Percentiles rank a stretch among this genome's conserved stretches.
phyloP scores from a whole-genome alignment of 2,329 filamentous ascomycete species.

The Beauveria australis region DNA sequence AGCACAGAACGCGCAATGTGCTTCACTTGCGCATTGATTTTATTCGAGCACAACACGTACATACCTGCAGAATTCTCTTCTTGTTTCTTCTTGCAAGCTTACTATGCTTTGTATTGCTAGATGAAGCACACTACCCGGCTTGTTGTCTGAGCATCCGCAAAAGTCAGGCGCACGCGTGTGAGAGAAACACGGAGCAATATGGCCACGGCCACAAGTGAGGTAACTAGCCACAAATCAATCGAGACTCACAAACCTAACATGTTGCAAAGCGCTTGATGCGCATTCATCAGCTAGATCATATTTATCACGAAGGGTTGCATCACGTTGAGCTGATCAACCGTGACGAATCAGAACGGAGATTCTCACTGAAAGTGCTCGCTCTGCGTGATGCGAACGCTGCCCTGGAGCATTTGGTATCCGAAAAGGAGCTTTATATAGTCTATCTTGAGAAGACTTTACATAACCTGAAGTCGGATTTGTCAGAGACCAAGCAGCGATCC shows the following conservation, averaged over 20 bases:
- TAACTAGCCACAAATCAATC: background rate
- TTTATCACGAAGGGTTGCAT: constrained; percentile 58
- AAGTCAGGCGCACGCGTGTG: background rate
- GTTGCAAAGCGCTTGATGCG: constrained; percentile 34
- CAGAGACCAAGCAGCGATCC: constrained; percentile 32
- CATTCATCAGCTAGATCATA: constrained; percentile 55
- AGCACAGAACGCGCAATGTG: background rate
- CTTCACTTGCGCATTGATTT: constrained; percentile 12
- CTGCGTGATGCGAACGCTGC: constrained; percentile 66
- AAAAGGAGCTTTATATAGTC: background rate
- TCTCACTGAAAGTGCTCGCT: constrained; percentile 62
- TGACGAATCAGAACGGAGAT: constrained; percentile 64
- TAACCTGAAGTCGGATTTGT: constrained; percentile 31
- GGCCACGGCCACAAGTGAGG: constrained; percentile 10
- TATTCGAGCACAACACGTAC: background rate
- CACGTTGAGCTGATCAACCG: constrained; percentile 61
- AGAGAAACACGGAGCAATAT: constrained; percentile 2
- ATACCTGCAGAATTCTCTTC: background rate
- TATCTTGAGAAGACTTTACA: background rate
- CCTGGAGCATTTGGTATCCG: background rate
- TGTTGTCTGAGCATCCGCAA: background rate
- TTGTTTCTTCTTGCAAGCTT: background rate
- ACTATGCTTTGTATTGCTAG: background rate
- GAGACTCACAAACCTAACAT: background rate
- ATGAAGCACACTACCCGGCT: background rate